Base-by-base conservation (phyloP, 805 yeast genomes). In the Wickerhamiella sergipiensis region DNA sequence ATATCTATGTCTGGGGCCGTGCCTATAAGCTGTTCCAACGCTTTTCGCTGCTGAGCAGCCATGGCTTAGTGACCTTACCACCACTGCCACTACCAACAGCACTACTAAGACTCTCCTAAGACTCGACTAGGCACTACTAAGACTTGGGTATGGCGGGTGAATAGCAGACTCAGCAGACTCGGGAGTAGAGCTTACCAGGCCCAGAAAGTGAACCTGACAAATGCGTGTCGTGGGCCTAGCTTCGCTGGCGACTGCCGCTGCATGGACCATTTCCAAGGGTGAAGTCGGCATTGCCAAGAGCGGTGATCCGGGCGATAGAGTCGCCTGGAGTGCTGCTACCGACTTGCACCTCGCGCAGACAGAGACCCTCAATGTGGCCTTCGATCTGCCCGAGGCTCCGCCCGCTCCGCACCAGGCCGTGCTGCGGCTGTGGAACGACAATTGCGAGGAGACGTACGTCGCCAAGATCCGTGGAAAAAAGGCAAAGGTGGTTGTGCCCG, bases 1-100 rank as follows among this genome's bases (percentile, higher is more conserved):
- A 81, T 64, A 65, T 71, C 57, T 61, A 78, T 51, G 29, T 55
- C 53, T 53, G 44, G 61, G 51, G 48, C 60, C 52, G 51, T 56
- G 13, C 48, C 47, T 88, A 88, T 83, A 9, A 88, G 73, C 71
- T 83, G 88, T 63, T 85, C 92, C 26, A 88, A 68, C 47, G 79
- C 75, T 67, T 77, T 75, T 48, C 90, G 67, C 64, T 88, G 95
- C 62, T 83, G 84, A 29, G 85, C 85, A 1, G 90, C 81, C 64
- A 75, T 71, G 8, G 26, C 26, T 24, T 24, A 24, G 26, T 24
- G 26, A 8, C 5, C 8, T 24, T 6, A 8, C 26, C 8, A 8
- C 8, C 8, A 24, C 26, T 24, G 5, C 26, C 8, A n/a, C 26
- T 24, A 5, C 26, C 26, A 24, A 24, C 8, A n/a, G 26, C 26